These are phyloP conservation scores for Coemansia sp. DNA, from an alignment of 192 early-diverging fungal species.

Conservation along the genomic window DNA sequence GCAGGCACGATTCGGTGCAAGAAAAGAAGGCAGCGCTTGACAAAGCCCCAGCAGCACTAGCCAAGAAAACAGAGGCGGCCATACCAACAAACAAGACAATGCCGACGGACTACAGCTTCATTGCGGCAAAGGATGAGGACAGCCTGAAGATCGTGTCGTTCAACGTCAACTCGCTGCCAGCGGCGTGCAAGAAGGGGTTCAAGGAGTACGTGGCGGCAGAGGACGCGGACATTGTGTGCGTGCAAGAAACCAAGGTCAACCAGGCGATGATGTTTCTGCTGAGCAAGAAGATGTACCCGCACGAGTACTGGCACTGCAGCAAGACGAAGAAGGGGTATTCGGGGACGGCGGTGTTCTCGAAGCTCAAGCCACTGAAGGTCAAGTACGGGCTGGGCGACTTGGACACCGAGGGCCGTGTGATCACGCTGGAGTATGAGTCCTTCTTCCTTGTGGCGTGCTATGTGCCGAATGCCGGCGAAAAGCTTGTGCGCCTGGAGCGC, in stretches of 20 bases:
- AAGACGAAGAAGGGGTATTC: constrained; percentile 78
- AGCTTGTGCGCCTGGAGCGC: constrained; percentile 68
- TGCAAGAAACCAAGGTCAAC: constrained; percentile 89
- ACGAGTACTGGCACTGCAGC: constrained; percentile 69
- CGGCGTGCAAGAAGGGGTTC: constrained; percentile 80
- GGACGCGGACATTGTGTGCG: constrained; percentile 77
- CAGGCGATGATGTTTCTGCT: constrained; percentile 63
- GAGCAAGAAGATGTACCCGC: constrained; percentile 65
- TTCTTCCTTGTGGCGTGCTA: constrained; percentile 74
- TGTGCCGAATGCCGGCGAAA: constrained; percentile 79
- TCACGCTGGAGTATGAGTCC: constrained; percentile 68
- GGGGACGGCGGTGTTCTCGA: constrained; percentile 79
- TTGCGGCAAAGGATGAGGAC: constrained; percentile 54
- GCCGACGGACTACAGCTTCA: constrained; percentile 63
- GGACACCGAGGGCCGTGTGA: constrained; percentile 71
- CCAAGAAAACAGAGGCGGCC: not conserved
- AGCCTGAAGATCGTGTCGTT: constrained; percentile 71
- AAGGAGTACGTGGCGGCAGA: constrained; percentile 73
- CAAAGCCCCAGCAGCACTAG: too few relatives aligned
- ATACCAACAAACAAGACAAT: constrained; percentile 67
- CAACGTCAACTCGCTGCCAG: constrained; percentile 77
- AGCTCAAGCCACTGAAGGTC: constrained; percentile 68
- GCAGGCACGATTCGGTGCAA: not conserved
- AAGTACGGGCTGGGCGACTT: constrained; percentile 61
- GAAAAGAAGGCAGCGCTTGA: constrained; percentile 20